Percentiles rank a stretch among this genome's conserved stretches.
These are phyloP conservation scores for Tilletia walkeri DNA, from an alignment of 1,284 basidiomycete species.

Conservation along the genomic window DNA sequence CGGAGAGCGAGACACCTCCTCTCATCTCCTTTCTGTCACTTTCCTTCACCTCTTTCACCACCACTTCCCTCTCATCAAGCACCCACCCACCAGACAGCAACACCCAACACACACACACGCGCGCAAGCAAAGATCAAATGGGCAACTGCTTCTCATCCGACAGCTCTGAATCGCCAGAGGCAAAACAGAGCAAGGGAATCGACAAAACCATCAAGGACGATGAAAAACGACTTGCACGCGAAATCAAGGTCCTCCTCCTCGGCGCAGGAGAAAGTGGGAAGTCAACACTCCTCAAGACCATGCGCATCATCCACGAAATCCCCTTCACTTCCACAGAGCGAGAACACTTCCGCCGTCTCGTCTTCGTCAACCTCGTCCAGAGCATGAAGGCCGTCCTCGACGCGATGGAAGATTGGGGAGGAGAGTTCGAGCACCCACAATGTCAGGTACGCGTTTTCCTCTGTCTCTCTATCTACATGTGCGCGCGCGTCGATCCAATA, in stretches of 20 bases:
- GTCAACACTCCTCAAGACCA: slow-evolving; percentile 88
- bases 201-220: slow-evolving; percentile 42
- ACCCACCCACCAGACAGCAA: neutral
- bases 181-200: slow-evolving; percentile 29
- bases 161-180: slow-evolving; percentile 24
- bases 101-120: too few relatives aligned
- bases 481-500: too few relatives aligned
- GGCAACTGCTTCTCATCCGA: slow-evolving; percentile 17
- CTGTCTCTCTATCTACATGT: neutral
- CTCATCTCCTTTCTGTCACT: too few relatives aligned
- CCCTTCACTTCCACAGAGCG: slow-evolving; percentile 74
- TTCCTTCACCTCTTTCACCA: neutral
- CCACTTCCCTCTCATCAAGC: neutral
- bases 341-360: slow-evolving; percentile 72
- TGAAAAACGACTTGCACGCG: slow-evolving; percentile 36
- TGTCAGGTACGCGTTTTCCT: slow-evolving; percentile 19
- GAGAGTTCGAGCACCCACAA: slow-evolving; percentile 65
- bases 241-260: slow-evolving; percentile 64
- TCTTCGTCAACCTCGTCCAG: slow-evolving; percentile 84
- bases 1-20: too few relatives aligned
- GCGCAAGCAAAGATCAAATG: neutral
- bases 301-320: slow-evolving; percentile 79
- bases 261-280: slow-evolving; percentile 93
- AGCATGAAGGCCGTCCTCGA: slow-evolving; percentile 80
- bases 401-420: slow-evolving; percentile 81